phyloP scores from a whole-genome alignment of 352 stramenopile genomes.

The Saprolegnia diclina region DNA sequence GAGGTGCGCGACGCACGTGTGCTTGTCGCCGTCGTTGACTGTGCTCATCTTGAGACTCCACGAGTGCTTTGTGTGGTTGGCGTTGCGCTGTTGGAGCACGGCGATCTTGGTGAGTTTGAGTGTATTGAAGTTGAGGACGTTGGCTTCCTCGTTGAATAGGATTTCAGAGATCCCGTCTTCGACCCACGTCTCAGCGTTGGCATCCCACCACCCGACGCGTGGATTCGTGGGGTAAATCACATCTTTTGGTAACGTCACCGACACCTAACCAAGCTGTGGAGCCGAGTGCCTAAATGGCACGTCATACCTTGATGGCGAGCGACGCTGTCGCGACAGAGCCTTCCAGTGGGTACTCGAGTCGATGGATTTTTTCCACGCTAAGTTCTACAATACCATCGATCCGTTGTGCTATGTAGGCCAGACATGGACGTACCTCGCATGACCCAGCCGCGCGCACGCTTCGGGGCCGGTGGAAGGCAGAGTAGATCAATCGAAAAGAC shows the following conservation, averaged over 20 bases:
- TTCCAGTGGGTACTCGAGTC: constrained; percentile 67
- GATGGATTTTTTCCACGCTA: constrained; percentile 36
- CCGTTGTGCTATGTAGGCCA: constrained; percentile 26
- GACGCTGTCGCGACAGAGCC: constrained; percentile 63
- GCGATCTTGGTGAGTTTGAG: constrained; percentile 70
- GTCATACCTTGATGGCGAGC: constrained; percentile 55
- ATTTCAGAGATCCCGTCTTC: constrained; percentile 75
- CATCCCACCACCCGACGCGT: constrained; percentile 68
- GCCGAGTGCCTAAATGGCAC: neutral
- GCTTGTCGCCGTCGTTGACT: constrained; percentile 24
- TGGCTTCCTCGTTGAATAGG: constrained; percentile 47
- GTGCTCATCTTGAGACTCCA: constrained; percentile 41
- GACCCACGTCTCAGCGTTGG: constrained; percentile 44
- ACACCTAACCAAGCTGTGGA: neutral
- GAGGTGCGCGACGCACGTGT: constrained; percentile 34
- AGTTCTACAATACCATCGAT: constrained; percentile 10
- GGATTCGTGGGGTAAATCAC: constrained; percentile 42
- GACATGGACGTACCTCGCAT: constrained; percentile 58
- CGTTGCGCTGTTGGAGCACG: constrained; percentile 57
- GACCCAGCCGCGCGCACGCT: constrained; percentile 64
- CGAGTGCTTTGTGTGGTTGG: constrained; percentile 57
- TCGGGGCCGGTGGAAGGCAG: constrained; percentile 55
- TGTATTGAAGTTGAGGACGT: constrained; percentile 61
- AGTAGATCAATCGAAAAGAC: constrained; percentile 66
- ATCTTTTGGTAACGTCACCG: constrained; percentile 42